Percentiles rank a stretch among this genome's conserved stretches.
Conservation (phyloP, 495 filamentous ascomycete genomes). For the Xylaria flabelliformis region DNA sequence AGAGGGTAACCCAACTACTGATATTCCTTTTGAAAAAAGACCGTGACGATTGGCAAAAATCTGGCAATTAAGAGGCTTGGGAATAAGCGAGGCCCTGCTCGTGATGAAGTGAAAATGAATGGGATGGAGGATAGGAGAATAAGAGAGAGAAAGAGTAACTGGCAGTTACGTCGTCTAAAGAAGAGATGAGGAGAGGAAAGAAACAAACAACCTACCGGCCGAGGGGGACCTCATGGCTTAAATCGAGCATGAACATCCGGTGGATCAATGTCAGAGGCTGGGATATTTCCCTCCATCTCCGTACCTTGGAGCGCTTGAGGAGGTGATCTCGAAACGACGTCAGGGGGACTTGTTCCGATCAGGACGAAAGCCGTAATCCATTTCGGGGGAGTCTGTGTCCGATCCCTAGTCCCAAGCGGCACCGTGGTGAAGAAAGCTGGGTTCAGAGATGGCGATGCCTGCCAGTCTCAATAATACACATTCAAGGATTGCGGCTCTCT, state of each 20-base stretch:
- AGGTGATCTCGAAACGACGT: slow-evolving; percentile 57
- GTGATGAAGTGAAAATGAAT: slow-evolving; percentile 51
- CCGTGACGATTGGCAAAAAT: slow-evolving; percentile 30
- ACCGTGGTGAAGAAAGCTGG: neutral
- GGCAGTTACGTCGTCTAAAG: slow-evolving; percentile 39
- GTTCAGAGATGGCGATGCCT: slow-evolving; percentile 27
- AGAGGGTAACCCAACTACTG: slow-evolving; percentile 29
- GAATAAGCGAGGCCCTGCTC: slow-evolving; percentile 63
- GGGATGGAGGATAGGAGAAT: slow-evolving; percentile 30
- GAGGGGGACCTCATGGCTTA: slow-evolving; percentile 50
- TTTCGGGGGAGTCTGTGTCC: slow-evolving; percentile 23
- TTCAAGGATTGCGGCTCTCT: slow-evolving; percentile 25
- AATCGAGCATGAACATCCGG: slow-evolving; percentile 59
- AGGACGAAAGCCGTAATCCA: slow-evolving; percentile 27
- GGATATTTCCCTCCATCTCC: slow-evolving; percentile 35
- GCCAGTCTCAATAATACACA: slow-evolving; percentile 27
- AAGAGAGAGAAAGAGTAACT: slow-evolving; percentile 44
- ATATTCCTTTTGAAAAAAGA: slow-evolving; percentile 37
- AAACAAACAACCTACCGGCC: slow-evolving; percentile 43
- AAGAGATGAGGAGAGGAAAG: slow-evolving; percentile 44
- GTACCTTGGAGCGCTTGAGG: slow-evolving; percentile 39
- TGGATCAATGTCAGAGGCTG: slow-evolving; percentile 30
- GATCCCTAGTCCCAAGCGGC: slow-evolving; percentile 14
- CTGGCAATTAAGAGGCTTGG: slow-evolving; percentile 39
- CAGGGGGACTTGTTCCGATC: slow-evolving; percentile 45